Conservation (phyloP, 2,329 filamentous ascomycete species). For the Cordyceps fumosorosea region DNA sequence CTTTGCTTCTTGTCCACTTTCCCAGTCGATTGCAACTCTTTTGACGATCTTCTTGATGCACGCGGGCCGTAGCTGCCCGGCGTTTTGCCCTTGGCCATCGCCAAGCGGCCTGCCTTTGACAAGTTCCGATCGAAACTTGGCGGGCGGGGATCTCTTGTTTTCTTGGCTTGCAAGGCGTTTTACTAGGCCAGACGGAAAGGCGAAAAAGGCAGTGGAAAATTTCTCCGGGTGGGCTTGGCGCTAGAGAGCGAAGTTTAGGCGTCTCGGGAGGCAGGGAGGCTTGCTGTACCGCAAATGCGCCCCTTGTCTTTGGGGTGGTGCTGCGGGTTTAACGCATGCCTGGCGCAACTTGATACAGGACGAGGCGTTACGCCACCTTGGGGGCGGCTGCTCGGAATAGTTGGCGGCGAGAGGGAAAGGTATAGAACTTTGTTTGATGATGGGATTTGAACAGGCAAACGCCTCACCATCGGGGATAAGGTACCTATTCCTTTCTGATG, state of each 20-base stretch:
- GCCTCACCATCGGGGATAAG: background rate
- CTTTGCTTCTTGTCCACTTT: too few species aligned
- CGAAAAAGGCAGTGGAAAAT: background rate
- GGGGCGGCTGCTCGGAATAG: background rate
- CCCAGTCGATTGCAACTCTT: too few species aligned
- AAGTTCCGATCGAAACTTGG: background rate
- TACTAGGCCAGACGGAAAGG: background rate
- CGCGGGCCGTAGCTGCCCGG: too few species aligned
- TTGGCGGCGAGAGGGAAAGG: background rate
- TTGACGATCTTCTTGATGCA: too few species aligned
- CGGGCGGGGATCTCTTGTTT: background rate
- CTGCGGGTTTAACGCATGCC: background rate
- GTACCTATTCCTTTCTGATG: background rate
- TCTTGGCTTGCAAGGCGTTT: background rate
- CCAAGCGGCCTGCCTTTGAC: background rate
- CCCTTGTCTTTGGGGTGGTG: background rate
- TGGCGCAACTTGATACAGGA: background rate
- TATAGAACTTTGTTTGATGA: background rate
- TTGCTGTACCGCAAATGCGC: background rate
- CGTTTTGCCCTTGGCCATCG: background rate
- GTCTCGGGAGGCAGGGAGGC: background rate
- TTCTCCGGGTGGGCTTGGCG: constrained; percentile 2
- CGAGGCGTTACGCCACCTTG: background rate
- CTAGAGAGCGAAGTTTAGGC: background rate
- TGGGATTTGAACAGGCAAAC: background rate